These are phyloP conservation scores for Myochromella boudieri DNA, from an alignment of 768 basidiomycete species.

Conservation along the genomic window DNA sequence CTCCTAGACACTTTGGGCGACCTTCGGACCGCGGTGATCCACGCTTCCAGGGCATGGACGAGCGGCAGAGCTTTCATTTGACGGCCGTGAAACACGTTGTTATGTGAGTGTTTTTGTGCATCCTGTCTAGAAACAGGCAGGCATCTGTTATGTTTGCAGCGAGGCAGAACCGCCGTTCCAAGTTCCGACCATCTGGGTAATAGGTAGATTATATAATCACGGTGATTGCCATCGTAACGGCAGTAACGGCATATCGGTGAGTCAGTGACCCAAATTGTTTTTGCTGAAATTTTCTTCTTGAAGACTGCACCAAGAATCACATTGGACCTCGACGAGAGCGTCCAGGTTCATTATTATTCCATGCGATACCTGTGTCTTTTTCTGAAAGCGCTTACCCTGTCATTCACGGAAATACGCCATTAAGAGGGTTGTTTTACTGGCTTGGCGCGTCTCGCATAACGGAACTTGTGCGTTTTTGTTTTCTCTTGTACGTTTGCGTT, in stretches of 20 bases:
- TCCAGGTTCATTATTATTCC: background rate
- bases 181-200: no score
- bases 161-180: no score
- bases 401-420: background rate
- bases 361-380: background rate
- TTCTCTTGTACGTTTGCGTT: background rate
- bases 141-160: conserved; percentile 8
- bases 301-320: no score
- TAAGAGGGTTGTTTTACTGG: background rate
- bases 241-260: no score
- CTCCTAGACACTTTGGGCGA: conserved; percentile 10
- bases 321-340: background rate
- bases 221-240: conserved; percentile 20
- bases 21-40: conserved; percentile 22
- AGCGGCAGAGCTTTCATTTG: conserved; percentile 12
- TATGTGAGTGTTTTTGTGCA: conserved; percentile 7
- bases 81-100: conserved; percentile 18
- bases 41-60: conserved; percentile 14
- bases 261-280: no score
- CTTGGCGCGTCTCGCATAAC: background rate
- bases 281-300: no score
- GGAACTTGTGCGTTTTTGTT: background rate
- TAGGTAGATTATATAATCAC: conserved; percentile 29
- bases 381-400: background rate
- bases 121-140: background rate